Percentiles rank a stretch among this genome's conserved stretches.
Evolutionary conservation across 75 land plant genomes (phyloP).

Genomic region (Larix kaempferi): DNA sequence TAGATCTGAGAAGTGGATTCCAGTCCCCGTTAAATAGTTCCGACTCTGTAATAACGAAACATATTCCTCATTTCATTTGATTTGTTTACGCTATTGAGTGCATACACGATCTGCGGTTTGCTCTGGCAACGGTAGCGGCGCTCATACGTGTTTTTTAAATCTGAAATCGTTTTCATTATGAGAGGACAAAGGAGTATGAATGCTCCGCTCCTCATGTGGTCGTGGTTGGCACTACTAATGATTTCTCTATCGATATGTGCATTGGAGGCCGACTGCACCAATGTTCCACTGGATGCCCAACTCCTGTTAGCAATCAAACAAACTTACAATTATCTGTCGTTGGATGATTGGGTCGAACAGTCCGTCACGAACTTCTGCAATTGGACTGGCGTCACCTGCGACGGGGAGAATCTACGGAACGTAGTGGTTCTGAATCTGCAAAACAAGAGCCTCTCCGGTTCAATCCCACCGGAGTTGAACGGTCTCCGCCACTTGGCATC

Average conservation of each 20-base stretch:
- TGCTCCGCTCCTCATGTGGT: too few species aligned
- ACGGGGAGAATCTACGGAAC: conserved; percentile 29
- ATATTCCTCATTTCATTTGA: too few species aligned
- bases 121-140: too few species aligned
- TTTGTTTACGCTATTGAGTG: too few species aligned
- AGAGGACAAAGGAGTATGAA: too few species aligned
- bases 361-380: conserved; percentile 28
- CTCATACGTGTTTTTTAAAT: too few species aligned
- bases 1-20: too few species aligned
- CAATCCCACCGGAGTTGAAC: conserved; percentile 2
- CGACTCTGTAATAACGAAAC: too few species aligned
- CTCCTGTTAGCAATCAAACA: neutral
- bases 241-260: neutral
- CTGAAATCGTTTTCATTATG: too few species aligned
- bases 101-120: too few species aligned
- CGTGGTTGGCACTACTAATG: neutral
- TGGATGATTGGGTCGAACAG: conserved; percentile 32
- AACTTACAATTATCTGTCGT: neutral
- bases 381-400: too few species aligned
- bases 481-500: neutral
- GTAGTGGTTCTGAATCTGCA: neutral
- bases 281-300: neutral
- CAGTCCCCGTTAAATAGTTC: too few species aligned
- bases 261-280: neutral
- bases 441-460: conserved; percentile 5